A percentile compares a stretch with the other conserved stretches of the same genome.
Conservation (phyloP, 176 grass and related monocot genomes). For the Hyparrhenia diplandra region DNA sequence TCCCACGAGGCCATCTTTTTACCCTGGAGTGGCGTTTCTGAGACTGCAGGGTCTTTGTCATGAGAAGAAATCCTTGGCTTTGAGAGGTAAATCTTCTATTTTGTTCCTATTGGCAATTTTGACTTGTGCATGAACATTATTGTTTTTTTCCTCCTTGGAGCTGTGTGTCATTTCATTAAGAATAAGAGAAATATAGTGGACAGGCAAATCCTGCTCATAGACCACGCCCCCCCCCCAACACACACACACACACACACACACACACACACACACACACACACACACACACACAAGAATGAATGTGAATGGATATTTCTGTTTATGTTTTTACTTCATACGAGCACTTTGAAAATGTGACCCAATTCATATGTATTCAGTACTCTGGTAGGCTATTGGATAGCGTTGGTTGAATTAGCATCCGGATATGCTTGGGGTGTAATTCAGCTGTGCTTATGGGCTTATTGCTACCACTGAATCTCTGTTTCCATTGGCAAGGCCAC, state of each 20-base stretch:
- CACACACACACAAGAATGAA: too few relatives aligned
- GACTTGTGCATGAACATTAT: background rate
- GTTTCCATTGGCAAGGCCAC: too few relatives aligned
- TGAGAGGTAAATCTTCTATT: slow-evolving; percentile 33
- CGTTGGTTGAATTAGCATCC: background rate
- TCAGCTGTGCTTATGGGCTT: background rate
- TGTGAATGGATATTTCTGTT: background rate
- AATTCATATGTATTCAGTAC: background rate
- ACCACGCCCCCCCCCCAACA: too few relatives aligned
- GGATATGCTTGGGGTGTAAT: background rate
- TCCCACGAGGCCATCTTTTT: background rate
- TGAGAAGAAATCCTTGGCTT: slow-evolving; percentile 6
- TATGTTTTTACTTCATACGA: background rate
- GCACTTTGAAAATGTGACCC: background rate
- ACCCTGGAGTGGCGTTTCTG: slow-evolving; percentile 10
- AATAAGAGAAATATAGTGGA: background rate
- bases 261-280: too few relatives aligned
- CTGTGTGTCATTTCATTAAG: background rate
- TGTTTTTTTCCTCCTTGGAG: background rate
- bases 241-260: too few relatives aligned
- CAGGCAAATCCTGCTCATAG: background rate
- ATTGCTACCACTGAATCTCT: background rate
- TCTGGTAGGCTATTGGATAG: background rate
- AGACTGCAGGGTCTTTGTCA: slow-evolving; percentile 15
- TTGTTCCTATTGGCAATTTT: background rate